These are phyloP conservation scores for Monosporozyma aerobia DNA, from an alignment of 805 yeast species.

Conservation along the genomic window DNA sequence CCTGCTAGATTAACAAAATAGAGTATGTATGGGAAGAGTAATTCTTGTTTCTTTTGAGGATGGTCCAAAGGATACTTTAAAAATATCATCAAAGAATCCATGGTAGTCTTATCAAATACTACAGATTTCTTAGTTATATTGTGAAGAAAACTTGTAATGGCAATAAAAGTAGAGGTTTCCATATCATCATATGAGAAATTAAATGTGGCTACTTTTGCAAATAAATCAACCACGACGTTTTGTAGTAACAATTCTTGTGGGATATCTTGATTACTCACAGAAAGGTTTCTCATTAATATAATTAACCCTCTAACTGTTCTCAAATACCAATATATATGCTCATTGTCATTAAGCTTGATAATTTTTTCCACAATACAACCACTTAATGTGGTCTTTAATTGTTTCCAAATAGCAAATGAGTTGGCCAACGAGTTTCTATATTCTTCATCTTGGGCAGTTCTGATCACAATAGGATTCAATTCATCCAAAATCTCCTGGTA, in stretches of 20 bases:
- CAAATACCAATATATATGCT: constrained; percentile 12
- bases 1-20: constrained; percentile 16
- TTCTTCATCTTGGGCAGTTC: constrained; percentile 20
- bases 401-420: constrained; percentile 23
- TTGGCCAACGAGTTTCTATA: constrained; percentile 21
- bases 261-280: constrained; percentile 26
- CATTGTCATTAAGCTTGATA: constrained; percentile 1
- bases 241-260: constrained; percentile 22
- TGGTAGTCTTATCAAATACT: constrained; percentile 12
- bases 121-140: constrained; percentile 17
- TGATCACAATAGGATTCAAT: constrained; percentile 18
- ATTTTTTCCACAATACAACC: constrained; percentile 2
- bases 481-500: constrained; percentile 4
- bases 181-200: constrained; percentile 13
- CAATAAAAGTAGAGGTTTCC: constrained; percentile 14
- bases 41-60: constrained; percentile 5
- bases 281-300: constrained; percentile 41
- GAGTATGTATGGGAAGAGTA: constrained; percentile 14
- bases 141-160: constrained; percentile 16
- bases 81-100: constrained; percentile 14
- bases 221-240: constrained; percentile 9
- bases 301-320: constrained; percentile 40
- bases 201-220: constrained; percentile 2
- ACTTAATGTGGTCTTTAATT: constrained; percentile 11
- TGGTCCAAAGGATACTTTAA: constrained; percentile 16